Percentiles rank a stretch among this genome's conserved stretches.
Evolutionary conservation across 768 basidiomycete species (phyloP).

Genomic region (Rhizopogon vinicolor): DNA sequence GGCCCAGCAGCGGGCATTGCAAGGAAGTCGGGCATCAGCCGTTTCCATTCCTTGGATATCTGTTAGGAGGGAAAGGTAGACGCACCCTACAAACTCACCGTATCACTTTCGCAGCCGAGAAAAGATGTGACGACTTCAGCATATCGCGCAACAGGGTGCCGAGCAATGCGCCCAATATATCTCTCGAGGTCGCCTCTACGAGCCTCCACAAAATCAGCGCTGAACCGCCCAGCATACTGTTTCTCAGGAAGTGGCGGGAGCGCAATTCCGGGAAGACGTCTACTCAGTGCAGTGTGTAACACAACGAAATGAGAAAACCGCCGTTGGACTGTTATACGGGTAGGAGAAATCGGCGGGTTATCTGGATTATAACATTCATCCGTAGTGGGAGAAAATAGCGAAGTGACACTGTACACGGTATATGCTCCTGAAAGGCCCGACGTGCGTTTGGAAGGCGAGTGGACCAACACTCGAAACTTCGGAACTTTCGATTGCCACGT

Average conservation of each 20-base stretch:
- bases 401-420: slow-evolving; percentile 73
- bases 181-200: slow-evolving; percentile 77
- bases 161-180: slow-evolving; percentile 63
- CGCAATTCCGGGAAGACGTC: slow-evolving; percentile 69
- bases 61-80: slow-evolving; percentile 1
- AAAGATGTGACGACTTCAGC: slow-evolving; percentile 80
- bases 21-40: slow-evolving; percentile 54
- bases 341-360: slow-evolving; percentile 31
- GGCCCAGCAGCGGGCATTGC: slow-evolving; percentile 65
- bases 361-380: slow-evolving; percentile 14
- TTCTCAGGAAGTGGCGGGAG: slow-evolving; percentile 84
- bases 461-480: slow-evolving; percentile 68
- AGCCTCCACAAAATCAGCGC: slow-evolving; percentile 77
- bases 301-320: slow-evolving; percentile 84
- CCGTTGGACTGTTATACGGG: slow-evolving; percentile 69
- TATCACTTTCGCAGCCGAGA: slow-evolving; percentile 69
- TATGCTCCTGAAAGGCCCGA: slow-evolving; percentile 66
- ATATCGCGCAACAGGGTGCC: slow-evolving; percentile 75
- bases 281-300: slow-evolving; percentile 65
- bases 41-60: slow-evolving; percentile 62
- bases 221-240: slow-evolving; percentile 79
- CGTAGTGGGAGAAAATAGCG: slow-evolving; percentile 43
- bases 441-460: slow-evolving; percentile 74
- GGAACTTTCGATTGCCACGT: slow-evolving; percentile 74
- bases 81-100: slow-evolving; percentile 39